Percentiles rank a stretch among this genome's conserved stretches.
phyloP scores from a whole-genome alignment of 139 green algal species.

The Pleodorina starrii region DNA sequence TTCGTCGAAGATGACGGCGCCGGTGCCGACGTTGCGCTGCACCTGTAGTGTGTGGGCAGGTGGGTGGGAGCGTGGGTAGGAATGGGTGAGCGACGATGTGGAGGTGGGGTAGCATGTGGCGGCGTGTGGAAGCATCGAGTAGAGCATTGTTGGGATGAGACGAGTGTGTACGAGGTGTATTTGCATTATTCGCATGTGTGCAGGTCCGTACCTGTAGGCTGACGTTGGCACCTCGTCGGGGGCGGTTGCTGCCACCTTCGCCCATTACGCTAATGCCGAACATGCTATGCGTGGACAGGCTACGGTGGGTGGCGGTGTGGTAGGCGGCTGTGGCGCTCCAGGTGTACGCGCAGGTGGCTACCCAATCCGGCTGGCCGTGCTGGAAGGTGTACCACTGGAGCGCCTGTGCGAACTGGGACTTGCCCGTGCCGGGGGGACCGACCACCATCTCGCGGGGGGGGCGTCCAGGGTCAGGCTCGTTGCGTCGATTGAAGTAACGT shows the following conservation, averaged over 20 bases:
- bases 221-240: not conserved
- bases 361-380: not conserved
- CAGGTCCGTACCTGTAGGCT: not conserved
- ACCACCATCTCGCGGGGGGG: not conserved
- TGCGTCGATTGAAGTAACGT: not conserved
- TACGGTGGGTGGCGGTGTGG: not conserved
- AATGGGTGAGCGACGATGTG: not conserved
- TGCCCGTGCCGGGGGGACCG: conserved; percentile 28
- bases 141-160: too few species aligned
- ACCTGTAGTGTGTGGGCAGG: not conserved
- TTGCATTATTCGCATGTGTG: not conserved
- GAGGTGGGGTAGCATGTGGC: not conserved
- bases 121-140: too few species aligned
- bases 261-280: not conserved
- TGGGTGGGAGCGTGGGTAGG: not conserved
- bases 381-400: conserved; percentile 36
- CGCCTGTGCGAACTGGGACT: conserved; percentile 13
- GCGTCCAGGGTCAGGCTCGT: not conserved
- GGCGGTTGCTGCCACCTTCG: not conserved
- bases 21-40: not conserved
- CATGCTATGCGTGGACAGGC: not conserved
- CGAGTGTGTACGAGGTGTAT: too few species aligned
- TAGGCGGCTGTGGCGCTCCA: not conserved
- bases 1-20: conserved; percentile 2
- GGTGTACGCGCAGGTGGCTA: not conserved